These are phyloP conservation scores for Nymphaea colorata DNA, from an alignment of 164 flowering plant genomes.

Conservation along the genomic window DNA sequence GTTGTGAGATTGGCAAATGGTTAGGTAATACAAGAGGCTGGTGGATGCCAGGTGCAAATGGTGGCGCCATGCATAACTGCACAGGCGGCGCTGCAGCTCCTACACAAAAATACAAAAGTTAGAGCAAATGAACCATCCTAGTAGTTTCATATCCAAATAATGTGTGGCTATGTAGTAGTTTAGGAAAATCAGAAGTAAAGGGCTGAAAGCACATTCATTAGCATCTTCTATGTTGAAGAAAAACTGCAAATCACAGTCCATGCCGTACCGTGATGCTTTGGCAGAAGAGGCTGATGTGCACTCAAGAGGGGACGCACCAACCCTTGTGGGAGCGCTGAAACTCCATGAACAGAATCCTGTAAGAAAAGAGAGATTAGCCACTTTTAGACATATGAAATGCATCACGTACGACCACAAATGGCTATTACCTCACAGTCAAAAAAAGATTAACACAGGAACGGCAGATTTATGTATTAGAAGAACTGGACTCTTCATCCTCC, in stretches of 20 bases:
- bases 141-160: no score
- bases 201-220: not conserved
- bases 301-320: slow-evolving; percentile 29
- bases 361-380: slow-evolving; percentile 3
- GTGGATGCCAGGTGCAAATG: slow-evolving; percentile 26
- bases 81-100: slow-evolving; percentile 32
- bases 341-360: slow-evolving; percentile 43
- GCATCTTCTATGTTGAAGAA: not conserved
- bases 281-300: slow-evolving; percentile 31
- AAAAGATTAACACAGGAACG: no score
- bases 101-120: slow-evolving; percentile 9
- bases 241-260: not conserved
- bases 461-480: no score
- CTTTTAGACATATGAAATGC: not conserved
- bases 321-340: slow-evolving; percentile 30
- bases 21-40: slow-evolving; percentile 34
- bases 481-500: no score
- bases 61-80: slow-evolving; percentile 34
- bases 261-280: slow-evolving; percentile 62
- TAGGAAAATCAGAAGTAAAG: not conserved
- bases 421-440: no score
- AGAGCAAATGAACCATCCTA: no score
- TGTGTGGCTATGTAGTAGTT: not conserved
- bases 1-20: slow-evolving; percentile 40
- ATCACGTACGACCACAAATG: no score